These are phyloP conservation scores for Yamadazyma epiphylla DNA, from an alignment of 1,139 yeast genomes.

Conservation along the genomic window DNA sequence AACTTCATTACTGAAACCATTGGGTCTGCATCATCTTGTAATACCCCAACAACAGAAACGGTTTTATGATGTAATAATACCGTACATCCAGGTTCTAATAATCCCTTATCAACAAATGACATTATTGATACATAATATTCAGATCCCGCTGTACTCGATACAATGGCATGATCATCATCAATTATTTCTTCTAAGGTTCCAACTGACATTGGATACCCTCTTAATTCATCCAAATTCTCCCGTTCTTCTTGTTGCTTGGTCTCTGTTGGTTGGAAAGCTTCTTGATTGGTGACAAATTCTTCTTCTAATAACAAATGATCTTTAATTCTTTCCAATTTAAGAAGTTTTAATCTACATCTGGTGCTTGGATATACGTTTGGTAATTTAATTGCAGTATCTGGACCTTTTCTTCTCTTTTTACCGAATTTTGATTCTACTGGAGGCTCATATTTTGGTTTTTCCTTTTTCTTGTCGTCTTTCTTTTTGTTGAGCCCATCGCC, in stretches of 20 bases:
- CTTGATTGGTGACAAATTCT: conserved; percentile 94
- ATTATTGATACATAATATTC: conserved; percentile 94
- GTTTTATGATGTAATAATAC: conserved; percentile 94
- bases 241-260: conserved; percentile 96
- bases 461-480: conserved; percentile 75
- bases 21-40: conserved; percentile 95
- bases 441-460: conserved; percentile 94
- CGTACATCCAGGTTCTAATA: conserved; percentile 97
- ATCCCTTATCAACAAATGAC: conserved; percentile 96
- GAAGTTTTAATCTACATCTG: conserved; percentile 83
- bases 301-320: conserved; percentile 94
- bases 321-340: conserved; percentile 93
- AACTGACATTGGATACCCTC: conserved; percentile 96
- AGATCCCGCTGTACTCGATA: conserved; percentile 92
- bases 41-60: conserved; percentile 89
- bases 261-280: conserved; percentile 91
- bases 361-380: conserved; percentile 92
- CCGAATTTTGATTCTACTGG: conserved; percentile 95
- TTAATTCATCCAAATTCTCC: conserved; percentile 88
- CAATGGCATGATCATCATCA: conserved; percentile 98
- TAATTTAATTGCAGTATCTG: conserved; percentile 81
- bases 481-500: conserved; percentile 54
- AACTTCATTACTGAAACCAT: conserved; percentile 97
- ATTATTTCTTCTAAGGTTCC: conserved; percentile 96
- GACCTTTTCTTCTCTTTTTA: conserved; percentile 87